Percentiles rank a stretch among this genome's conserved stretches.
Conservation (phyloP, 2,329 filamentous ascomycete species). For the Elsinoe australis region DNA sequence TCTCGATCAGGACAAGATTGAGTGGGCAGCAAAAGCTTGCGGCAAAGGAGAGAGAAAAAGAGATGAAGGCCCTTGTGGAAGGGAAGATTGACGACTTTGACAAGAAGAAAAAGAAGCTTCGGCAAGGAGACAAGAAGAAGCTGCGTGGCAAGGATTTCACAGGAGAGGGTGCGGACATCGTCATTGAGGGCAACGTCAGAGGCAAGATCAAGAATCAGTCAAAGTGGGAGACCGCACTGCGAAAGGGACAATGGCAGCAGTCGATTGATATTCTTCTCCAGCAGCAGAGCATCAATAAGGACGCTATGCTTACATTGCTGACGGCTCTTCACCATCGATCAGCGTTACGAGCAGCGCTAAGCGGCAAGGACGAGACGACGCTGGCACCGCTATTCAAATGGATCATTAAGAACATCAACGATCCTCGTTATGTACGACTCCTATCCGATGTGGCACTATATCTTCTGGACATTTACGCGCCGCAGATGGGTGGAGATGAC, state of each 20-base stretch:
- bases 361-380: slow-evolving; percentile 69
- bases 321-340: slow-evolving; percentile 81
- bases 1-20: slow-evolving; percentile 82
- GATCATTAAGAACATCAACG: slow-evolving; percentile 70
- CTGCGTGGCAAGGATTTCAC: slow-evolving; percentile 65
- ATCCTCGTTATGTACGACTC: slow-evolving; percentile 72
- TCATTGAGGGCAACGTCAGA: slow-evolving; percentile 68
- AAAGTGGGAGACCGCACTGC: slow-evolving; percentile 76
- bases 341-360: slow-evolving; percentile 71
- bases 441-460: slow-evolving; percentile 77
- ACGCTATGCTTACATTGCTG: slow-evolving; percentile 62
- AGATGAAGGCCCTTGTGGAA: slow-evolving; percentile 73
- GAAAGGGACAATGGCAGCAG: slow-evolving; percentile 65
- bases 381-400: slow-evolving; percentile 78
- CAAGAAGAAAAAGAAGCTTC: slow-evolving; percentile 51
- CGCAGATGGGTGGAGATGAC: slow-evolving; percentile 53
- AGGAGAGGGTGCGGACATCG: slow-evolving; percentile 77
- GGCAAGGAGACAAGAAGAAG: slow-evolving; percentile 54
- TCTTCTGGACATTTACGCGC: slow-evolving; percentile 79
- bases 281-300: slow-evolving; percentile 26
- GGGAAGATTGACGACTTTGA: slow-evolving; percentile 73
- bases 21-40: slow-evolving; percentile 72
- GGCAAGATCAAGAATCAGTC: slow-evolving; percentile 55
- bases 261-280: slow-evolving; percentile 72
- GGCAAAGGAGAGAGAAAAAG: slow-evolving; percentile 68